A percentile compares a stretch with the other conserved stretches of the same genome.
Conservation (phyloP, 2,329 filamentous ascomycete species). For the Davidsoniella neocaledoniae region DNA sequence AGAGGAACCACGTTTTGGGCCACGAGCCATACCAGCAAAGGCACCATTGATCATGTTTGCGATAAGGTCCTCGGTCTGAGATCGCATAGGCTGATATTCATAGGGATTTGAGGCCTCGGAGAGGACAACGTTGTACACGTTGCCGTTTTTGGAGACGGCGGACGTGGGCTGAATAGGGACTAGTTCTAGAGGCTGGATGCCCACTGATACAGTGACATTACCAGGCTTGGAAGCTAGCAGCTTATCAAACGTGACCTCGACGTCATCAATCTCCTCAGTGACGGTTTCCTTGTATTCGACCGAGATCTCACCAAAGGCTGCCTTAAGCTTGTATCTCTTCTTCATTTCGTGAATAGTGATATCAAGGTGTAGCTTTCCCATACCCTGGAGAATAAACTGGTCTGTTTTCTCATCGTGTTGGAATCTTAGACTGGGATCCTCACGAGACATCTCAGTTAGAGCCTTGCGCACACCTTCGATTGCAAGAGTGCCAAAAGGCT, state of each 20-base stretch:
- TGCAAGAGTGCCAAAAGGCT: constrained; percentile 59
- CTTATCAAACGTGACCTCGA: constrained; percentile 55
- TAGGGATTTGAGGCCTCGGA: not conserved
- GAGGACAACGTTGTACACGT: constrained; percentile 37
- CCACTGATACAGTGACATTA: constrained; percentile 57
- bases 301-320: constrained; percentile 77
- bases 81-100: constrained; percentile 4
- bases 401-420: constrained; percentile 76
- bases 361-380: constrained; percentile 92
- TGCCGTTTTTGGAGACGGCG: constrained; percentile 47
- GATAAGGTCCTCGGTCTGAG: constrained; percentile 27
- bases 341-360: constrained; percentile 79
- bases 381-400: constrained; percentile 82
- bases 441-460: constrained; percentile 61
- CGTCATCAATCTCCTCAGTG: constrained; percentile 35
- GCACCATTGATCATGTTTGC: constrained; percentile 61
- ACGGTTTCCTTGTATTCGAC: constrained; percentile 88
- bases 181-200: constrained; percentile 41
- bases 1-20: constrained; percentile 64
- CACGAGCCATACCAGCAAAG: constrained; percentile 67
- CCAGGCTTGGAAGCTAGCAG: constrained; percentile 65
- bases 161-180: constrained; percentile 23
- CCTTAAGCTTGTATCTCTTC: constrained; percentile 65
- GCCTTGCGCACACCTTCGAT: constrained; percentile 65
- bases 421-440: constrained; percentile 84